Conservation (phyloP, 2,329 filamentous ascomycete species). For the Aspergillus sp. region DNA sequence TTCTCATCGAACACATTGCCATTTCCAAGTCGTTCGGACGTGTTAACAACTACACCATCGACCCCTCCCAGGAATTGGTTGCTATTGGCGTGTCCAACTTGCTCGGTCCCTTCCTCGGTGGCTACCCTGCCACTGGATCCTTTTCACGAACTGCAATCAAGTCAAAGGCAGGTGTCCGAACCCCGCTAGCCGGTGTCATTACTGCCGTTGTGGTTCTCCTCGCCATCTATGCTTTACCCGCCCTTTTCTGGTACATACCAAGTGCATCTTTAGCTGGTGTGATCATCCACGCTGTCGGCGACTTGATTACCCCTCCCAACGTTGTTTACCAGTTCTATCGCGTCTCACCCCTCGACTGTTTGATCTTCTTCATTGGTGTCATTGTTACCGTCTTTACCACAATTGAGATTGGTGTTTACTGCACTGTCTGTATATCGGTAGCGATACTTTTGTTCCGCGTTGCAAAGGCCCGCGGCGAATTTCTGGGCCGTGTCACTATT, state of each 20-base stretch:
- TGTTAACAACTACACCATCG: conserved; percentile 93
- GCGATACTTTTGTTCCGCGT: conserved; percentile 80
- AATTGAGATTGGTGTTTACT: conserved; percentile 92
- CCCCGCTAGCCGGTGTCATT: conserved; percentile 85
- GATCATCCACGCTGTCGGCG: conserved; percentile 93
- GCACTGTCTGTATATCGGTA: conserved; percentile 74
- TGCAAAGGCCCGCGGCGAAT: conserved; percentile 76
- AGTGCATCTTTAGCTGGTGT: conserved; percentile 77
- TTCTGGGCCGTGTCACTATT: conserved; percentile 79
- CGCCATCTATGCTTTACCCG: conserved; percentile 83
- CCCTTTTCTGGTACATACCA: conserved; percentile 92
- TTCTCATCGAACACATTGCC: conserved; percentile 94
- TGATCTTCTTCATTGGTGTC: conserved; percentile 93
- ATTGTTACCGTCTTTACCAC: conserved; percentile 82
- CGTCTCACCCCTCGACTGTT: conserved; percentile 82
- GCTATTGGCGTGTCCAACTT: conserved; percentile 90
- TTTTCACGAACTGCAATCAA: conserved; percentile 97
- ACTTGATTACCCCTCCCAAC: conserved; percentile 87
- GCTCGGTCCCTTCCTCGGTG: conserved; percentile 86
- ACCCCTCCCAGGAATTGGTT: conserved; percentile 93
- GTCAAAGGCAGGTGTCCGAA: conserved; percentile 91
- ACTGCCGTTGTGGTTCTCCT: conserved; percentile 83
- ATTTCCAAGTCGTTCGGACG: conserved; percentile 96
- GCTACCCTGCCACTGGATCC: conserved; percentile 88
- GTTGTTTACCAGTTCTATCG: conserved; percentile 94